Percentiles rank a stretch among this genome's conserved stretches.
These are phyloP conservation scores for Dentipellis fragilis DNA, from an alignment of 768 basidiomycete genomes.

Conservation along the genomic window DNA sequence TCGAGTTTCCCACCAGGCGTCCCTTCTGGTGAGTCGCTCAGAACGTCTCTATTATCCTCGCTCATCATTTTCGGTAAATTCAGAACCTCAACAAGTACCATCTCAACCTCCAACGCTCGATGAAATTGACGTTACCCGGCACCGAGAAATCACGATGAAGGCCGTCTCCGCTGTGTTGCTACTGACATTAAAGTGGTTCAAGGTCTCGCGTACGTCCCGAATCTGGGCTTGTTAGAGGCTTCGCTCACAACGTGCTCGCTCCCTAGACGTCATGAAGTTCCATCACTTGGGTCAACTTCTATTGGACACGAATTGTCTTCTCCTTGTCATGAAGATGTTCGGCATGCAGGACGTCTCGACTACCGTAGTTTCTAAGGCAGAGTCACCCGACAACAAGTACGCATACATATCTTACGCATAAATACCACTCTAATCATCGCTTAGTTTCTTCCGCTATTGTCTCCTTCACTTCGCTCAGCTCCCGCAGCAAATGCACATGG, in stretches of 20 bases:
- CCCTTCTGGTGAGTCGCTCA: slow-evolving; percentile 41
- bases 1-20: slow-evolving; percentile 66
- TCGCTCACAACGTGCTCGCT: background rate
- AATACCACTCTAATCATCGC: slow-evolving; percentile 5
- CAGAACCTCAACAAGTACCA: slow-evolving; percentile 42
- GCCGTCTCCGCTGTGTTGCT: slow-evolving; percentile 92
- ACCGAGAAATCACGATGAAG: slow-evolving; percentile 96
- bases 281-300: slow-evolving; percentile 94
- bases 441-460: slow-evolving; percentile 95
- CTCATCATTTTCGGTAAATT: slow-evolving; percentile 27
- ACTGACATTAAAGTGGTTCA: slow-evolving; percentile 94
- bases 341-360: slow-evolving; percentile 86
- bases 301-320: slow-evolving; percentile 88
- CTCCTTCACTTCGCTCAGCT: slow-evolving; percentile 65
- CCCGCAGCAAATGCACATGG: slow-evolving; percentile 44
- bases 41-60: background rate
- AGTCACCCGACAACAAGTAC: slow-evolving; percentile 80
- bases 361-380: slow-evolving; percentile 80
- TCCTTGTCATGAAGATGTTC: slow-evolving; percentile 95
- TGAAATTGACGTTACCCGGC: slow-evolving; percentile 87
- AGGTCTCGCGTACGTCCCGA: slow-evolving; percentile 77
- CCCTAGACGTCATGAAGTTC: slow-evolving; percentile 91
- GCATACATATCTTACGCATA: background rate
- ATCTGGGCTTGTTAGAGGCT: background rate
- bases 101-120: slow-evolving; percentile 70